phyloP scores from a whole-genome alignment of 495 filamentous ascomycete genomes.

The Daldinia childiae region DNA sequence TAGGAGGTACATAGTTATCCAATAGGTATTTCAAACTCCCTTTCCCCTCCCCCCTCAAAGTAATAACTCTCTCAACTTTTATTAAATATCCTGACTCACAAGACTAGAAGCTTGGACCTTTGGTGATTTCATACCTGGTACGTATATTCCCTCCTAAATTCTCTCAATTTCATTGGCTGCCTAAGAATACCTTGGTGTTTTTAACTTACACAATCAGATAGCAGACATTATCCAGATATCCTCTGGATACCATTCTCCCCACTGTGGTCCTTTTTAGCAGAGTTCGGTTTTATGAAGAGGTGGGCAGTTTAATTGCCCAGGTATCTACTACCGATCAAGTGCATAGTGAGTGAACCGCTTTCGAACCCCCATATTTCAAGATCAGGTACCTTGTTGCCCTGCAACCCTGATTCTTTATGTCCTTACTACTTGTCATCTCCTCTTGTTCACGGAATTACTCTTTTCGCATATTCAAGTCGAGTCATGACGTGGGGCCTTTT shows the following conservation, averaged over 20 bases:
- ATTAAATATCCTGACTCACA: not conserved
- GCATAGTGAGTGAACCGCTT: not conserved
- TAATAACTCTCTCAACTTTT: not conserved
- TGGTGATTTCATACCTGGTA: not conserved
- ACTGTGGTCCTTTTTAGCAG: not conserved
- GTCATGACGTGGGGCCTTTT: not conserved
- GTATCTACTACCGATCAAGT: not conserved
- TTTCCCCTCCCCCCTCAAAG: not conserved
- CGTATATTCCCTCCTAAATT: not conserved
- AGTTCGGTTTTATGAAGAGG: not conserved
- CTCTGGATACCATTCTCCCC: not conserved
- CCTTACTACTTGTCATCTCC: not conserved
- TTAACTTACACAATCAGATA: not conserved
- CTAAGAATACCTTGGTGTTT: not conserved
- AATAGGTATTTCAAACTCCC: too few relatives aligned
- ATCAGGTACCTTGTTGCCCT: not conserved
- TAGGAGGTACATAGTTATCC: too few relatives aligned
- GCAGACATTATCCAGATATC: not conserved
- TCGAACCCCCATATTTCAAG: not conserved
- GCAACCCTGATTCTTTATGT: not conserved
- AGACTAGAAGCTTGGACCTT: not conserved
- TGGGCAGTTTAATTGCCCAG: not conserved
- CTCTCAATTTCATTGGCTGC: not conserved
- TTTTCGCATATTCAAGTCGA: not conserved
- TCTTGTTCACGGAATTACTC: not conserved